Base-by-base conservation (phyloP, 257 asterid species). In the Asclepias syriaca region DNA sequence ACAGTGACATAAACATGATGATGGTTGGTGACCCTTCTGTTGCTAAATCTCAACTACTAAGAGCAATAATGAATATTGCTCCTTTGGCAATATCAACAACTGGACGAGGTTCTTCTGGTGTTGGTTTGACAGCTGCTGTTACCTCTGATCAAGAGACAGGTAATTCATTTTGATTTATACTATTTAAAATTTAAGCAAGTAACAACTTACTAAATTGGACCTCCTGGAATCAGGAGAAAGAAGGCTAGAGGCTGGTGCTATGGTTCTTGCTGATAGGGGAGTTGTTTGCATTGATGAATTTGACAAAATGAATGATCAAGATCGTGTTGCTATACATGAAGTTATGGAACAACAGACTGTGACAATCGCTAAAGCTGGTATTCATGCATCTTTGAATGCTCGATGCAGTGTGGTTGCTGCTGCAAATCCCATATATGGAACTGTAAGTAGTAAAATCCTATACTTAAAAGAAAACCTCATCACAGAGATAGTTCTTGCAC, bases 261-360 rank as follows among this genome's bases (percentile, higher is more conserved):
- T 94, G 99, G 99, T 91, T 75, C 98, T 91, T 82, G 98, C 98
- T 53, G 98, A 94, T 75, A 80, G 97, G 81, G 99, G 98, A 45
- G 89, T 94, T 71, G 99, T 94, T 78, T 94, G 98, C 76, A 94
- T 94, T 73, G 98, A 91, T 71, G 98, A 94, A 86, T 91, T 94
- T 60, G 99, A 94, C 83, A 94, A 91, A 81, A 94, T 94, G 99
- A 94, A 87, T 57, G 97, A 91, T 72, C 97, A 91, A 82, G 99
- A 94, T 84, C 97, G 97, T 64, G 99, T 94, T 59, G 99, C 98
- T 24, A 91, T 94, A 66, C 99, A 94, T 73, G 97, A 94, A 83
- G 98, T 94, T 79, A 94, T 94, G 99, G 99, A 94, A 77, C 99
- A 91, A 86, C 97, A 94, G 92, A 89, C 98, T 40, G 99, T 94